A percentile compares a stretch with the other conserved stretches of the same genome.
These are phyloP conservation scores for Hypoxylon crocopeplum DNA, from an alignment of 495 filamentous ascomycete species.

Conservation along the genomic window DNA sequence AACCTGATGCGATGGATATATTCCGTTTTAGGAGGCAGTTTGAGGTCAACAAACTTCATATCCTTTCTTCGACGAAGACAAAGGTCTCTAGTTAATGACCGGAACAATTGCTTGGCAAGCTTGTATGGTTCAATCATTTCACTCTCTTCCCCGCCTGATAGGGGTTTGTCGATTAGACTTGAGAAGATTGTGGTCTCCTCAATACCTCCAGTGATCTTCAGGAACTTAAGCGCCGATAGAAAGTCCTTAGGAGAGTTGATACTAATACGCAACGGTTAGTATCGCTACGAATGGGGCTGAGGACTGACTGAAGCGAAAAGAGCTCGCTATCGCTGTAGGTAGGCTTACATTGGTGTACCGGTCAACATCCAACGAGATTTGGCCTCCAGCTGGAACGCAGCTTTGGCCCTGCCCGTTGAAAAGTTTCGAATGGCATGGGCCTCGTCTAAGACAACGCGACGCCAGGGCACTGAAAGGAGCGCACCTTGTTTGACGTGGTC, in stretches of 20 bases:
- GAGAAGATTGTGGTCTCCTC: conserved; percentile 80
- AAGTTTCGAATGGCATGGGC: conserved; percentile 86
- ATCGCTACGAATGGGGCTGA: conserved; percentile 39
- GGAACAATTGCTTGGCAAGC: conserved; percentile 66
- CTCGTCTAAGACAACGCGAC: conserved; percentile 86
- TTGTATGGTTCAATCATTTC: conserved; percentile 27
- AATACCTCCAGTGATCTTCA: conserved; percentile 78
- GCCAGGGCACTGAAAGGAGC: conserved; percentile 75
- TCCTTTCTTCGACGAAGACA: conserved; percentile 86
- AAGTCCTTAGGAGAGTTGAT: conserved; percentile 83
- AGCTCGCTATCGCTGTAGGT: neutral
- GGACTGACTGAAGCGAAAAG: neutral
- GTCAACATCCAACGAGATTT: conserved; percentile 83
- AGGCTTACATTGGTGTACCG: conserved; percentile 72
- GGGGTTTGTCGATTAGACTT: conserved; percentile 72
- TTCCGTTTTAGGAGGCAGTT: conserved; percentile 78
- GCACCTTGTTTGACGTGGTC: conserved; percentile 48
- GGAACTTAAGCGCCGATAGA: conserved; percentile 80
- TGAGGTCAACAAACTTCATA: conserved; percentile 87
- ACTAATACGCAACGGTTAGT: conserved; percentile 39
- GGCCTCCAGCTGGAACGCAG: conserved; percentile 70
- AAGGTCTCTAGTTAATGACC: conserved; percentile 80
- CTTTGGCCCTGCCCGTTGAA: conserved; percentile 71
- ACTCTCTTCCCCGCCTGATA: conserved; percentile 63
- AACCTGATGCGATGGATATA: conserved; percentile 83